Conservation (phyloP, 2,329 filamentous ascomycete genomes). For the Beauveria medogensis region DNA sequence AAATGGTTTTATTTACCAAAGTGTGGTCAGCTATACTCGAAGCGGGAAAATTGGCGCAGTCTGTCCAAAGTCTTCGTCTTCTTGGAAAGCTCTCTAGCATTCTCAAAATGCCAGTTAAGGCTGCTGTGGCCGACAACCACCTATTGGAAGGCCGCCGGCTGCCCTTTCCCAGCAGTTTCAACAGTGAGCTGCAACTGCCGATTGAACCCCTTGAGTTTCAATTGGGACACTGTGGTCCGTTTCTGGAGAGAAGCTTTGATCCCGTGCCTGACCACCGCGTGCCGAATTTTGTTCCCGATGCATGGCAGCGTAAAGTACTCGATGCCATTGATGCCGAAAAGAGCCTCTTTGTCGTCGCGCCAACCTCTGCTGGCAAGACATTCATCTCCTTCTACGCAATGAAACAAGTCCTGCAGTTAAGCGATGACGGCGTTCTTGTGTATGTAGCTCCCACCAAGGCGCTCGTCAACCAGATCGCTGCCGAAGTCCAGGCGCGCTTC, state of each 20-base stretch:
- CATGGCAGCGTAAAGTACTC: conserved; percentile 67
- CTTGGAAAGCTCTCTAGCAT: conserved; percentile 11
- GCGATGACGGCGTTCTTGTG: conserved; percentile 62
- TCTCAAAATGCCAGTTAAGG: conserved; percentile 12
- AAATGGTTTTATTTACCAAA: conserved; percentile 11
- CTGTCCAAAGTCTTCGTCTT: conserved; percentile 7
- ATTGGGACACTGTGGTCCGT: conserved; percentile 60
- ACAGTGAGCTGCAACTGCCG: conserved; percentile 3
- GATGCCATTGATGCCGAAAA: conserved; percentile 63
- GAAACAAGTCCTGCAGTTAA: conserved; percentile 61
- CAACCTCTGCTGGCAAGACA: conserved; percentile 73
- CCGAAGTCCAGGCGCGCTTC: conserved; percentile 68
- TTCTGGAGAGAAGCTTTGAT: conserved; percentile 67
- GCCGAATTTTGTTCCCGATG: conserved; percentile 59
- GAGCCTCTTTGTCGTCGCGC: conserved; percentile 67
- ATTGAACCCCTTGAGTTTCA: conserved; percentile 48
- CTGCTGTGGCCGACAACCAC: neutral
- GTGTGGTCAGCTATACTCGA: conserved; percentile 14
- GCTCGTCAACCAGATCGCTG: conserved; percentile 75
- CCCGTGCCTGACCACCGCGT: conserved; percentile 60
- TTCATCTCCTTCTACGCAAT: conserved; percentile 83
- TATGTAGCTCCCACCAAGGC: conserved; percentile 79
- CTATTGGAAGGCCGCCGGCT: neutral
- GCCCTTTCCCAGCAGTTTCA: neutral
- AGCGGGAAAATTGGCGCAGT: conserved; percentile 10